Conservation (phyloP, 2,329 filamentous ascomycete species). For the Aspergillus persii region DNA sequence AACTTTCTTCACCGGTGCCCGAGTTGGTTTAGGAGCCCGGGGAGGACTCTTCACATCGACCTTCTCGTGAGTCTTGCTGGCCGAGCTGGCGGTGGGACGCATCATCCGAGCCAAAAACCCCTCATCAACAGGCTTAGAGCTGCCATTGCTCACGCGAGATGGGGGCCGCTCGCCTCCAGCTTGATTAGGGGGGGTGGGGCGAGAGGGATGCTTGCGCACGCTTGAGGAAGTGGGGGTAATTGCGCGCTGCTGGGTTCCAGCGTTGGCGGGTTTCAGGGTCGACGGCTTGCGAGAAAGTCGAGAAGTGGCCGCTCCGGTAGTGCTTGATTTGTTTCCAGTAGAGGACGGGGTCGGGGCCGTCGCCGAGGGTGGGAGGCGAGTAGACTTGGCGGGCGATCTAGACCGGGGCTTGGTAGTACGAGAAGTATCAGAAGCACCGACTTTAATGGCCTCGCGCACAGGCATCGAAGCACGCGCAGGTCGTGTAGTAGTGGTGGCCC, state of each 20-base stretch:
- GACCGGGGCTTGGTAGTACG: constrained; percentile 30
- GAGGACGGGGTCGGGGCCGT: constrained; percentile 43
- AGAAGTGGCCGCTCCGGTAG: constrained; percentile 19
- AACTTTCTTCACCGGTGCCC: constrained; percentile 21
- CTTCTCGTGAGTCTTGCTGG: constrained; percentile 50
- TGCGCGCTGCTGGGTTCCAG: constrained; percentile 22
- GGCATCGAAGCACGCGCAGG: constrained; percentile 30
- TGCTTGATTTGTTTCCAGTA: constrained; percentile 30
- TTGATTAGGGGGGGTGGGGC: constrained; percentile 27
- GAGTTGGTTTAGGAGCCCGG: constrained; percentile 23
- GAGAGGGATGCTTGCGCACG: constrained; percentile 29
- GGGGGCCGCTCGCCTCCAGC: constrained; percentile 36
- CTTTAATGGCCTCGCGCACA: constrained; percentile 27
- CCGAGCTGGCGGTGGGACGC: constrained; percentile 51
- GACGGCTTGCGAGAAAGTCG: constrained; percentile 38
- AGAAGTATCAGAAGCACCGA: constrained; percentile 21
- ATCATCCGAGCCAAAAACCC: constrained; percentile 52
- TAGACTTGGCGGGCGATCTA: constrained; percentile 41
- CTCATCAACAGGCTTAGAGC: constrained; percentile 42
- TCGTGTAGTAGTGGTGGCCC: constrained; percentile 25
- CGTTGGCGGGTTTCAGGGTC: constrained; percentile 27
- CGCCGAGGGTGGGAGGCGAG: constrained; percentile 40
- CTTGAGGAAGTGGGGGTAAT: constrained; percentile 23
- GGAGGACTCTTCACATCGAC: constrained; percentile 42
- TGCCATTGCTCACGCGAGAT: constrained; percentile 40